A percentile compares a stretch with the other conserved stretches of the same genome.
These are phyloP conservation scores for Suillus weaverae DNA, from an alignment of 768 basidiomycete species.

Conservation along the genomic window DNA sequence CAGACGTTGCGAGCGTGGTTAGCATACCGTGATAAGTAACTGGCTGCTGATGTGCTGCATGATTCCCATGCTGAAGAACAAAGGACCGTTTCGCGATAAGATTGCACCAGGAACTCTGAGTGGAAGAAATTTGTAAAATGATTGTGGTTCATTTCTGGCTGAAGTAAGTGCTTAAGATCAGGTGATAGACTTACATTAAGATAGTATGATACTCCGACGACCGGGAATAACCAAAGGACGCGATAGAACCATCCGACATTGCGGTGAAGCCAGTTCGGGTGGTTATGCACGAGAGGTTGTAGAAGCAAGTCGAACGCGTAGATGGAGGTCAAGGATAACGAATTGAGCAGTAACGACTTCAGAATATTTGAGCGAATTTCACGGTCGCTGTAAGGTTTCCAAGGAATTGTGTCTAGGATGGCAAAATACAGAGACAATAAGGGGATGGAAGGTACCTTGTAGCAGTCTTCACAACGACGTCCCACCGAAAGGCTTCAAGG, in stretches of 20 bases:
- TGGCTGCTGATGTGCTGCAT: slow-evolving; percentile 50
- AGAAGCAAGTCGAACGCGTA: slow-evolving; percentile 76
- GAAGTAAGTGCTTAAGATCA: neutral
- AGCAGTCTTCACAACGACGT: slow-evolving; percentile 57
- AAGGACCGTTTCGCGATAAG: slow-evolving; percentile 76
- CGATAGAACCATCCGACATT: slow-evolving; percentile 79
- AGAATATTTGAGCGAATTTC: slow-evolving; percentile 73
- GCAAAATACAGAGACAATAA: slow-evolving; percentile 10
- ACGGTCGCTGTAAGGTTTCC: slow-evolving; percentile 51
- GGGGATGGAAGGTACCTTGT: slow-evolving; percentile 46
- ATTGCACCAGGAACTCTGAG: slow-evolving; percentile 75
- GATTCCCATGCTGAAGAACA: slow-evolving; percentile 66
- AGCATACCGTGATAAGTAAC: slow-evolving; percentile 70
- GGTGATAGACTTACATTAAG: slow-evolving; percentile 61
- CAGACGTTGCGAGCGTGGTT: slow-evolving; percentile 73
- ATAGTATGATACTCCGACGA: slow-evolving; percentile 75
- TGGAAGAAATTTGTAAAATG: slow-evolving; percentile 1
- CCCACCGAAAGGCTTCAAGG: slow-evolving; percentile 73
- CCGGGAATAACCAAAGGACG: slow-evolving; percentile 75
- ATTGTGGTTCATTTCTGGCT: neutral
- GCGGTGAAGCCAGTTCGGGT: slow-evolving; percentile 65
- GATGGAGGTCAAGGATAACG: slow-evolving; percentile 68
- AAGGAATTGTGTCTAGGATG: slow-evolving; percentile 12
- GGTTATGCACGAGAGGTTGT: slow-evolving; percentile 61
- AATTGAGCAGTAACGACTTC: slow-evolving; percentile 76